Evolutionary conservation across 2,329 filamentous ascomycete species (phyloP).

Genomic region (Fusarium sambucinum): DNA sequence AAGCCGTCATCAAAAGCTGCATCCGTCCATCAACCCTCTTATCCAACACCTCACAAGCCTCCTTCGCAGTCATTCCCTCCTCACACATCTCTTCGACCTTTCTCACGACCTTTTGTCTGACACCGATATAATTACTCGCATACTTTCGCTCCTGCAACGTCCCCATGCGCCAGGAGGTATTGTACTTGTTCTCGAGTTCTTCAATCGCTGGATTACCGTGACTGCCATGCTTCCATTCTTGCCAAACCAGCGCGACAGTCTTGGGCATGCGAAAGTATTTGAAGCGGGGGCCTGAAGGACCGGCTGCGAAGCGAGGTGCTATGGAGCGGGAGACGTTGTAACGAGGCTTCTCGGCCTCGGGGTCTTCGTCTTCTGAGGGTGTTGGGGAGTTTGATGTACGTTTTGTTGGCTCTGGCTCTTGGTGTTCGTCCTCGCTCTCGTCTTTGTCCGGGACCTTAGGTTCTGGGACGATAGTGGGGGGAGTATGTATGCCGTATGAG

Average conservation of each 20-base stretch:
- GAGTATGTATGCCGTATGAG: too few relatives aligned
- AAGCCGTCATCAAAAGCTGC: conserved; percentile 35
- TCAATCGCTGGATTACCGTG: conserved; percentile 42
- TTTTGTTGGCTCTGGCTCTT: not conserved
- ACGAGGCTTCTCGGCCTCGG: conserved; percentile 17
- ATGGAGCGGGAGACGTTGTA: conserved; percentile 39
- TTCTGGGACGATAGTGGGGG: too few relatives aligned
- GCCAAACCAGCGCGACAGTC: conserved; percentile 41
- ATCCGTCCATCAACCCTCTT: conserved; percentile 43
- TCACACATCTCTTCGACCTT: conserved; percentile 40
- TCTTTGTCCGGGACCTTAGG: not conserved
- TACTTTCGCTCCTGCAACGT: conserved; percentile 41
- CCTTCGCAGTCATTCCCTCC: not conserved
- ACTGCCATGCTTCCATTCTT: conserved; percentile 42
- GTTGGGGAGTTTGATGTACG: not conserved
- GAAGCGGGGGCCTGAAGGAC: conserved; percentile 27
- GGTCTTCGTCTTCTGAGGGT: not conserved
- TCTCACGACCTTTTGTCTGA: conserved; percentile 39
- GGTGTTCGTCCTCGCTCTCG: not conserved
- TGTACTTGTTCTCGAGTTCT: conserved; percentile 37
- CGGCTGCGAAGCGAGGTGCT: conserved; percentile 33
- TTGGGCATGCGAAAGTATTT: conserved; percentile 44
- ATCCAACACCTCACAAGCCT: conserved; percentile 39
- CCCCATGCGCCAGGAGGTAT: conserved; percentile 41
- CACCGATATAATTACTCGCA: conserved; percentile 46